phyloP scores from a whole-genome alignment of 1,139 yeast species.

The Scheffersomyces lignicola region DNA sequence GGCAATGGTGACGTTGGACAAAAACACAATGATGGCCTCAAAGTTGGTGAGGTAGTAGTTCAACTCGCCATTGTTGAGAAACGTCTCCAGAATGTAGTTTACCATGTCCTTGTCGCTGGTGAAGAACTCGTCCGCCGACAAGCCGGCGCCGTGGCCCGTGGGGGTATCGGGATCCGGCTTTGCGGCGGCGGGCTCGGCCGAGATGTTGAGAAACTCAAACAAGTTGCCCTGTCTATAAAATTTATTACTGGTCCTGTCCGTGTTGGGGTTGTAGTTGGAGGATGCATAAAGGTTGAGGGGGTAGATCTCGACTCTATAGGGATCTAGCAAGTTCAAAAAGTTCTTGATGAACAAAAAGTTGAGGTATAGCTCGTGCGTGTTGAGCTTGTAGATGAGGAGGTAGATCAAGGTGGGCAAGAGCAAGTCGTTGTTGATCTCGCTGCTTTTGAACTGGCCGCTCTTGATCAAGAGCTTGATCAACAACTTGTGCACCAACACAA shows the following conservation, averaged over 20 bases:
- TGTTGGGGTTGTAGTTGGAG: slow-evolving; percentile 17
- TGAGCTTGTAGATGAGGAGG: slow-evolving; percentile 28
- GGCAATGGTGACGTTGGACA: slow-evolving; percentile 36
- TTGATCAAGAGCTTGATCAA: slow-evolving; percentile 26
- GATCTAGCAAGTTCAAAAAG: slow-evolving; percentile 36
- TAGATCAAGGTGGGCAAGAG: slow-evolving; percentile 42
- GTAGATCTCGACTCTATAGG: slow-evolving; percentile 25
- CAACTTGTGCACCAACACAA: slow-evolving; percentile 34
- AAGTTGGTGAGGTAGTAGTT: slow-evolving; percentile 43
- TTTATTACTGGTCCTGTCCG: slow-evolving; percentile 12
- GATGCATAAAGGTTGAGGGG: slow-evolving; percentile 15
- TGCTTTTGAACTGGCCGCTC: slow-evolving; percentile 17
- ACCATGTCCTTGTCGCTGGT: slow-evolving; percentile 32
- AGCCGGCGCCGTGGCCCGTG: slow-evolving; percentile 9
- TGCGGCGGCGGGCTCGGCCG: slow-evolving; percentile 6
- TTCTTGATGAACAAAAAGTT: slow-evolving; percentile 40
- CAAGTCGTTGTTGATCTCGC: slow-evolving; percentile 38
- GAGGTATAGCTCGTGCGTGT: slow-evolving; percentile 31
- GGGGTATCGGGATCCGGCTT: slow-evolving; percentile 7
- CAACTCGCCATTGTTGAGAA: slow-evolving; percentile 40
- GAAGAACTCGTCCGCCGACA: slow-evolving; percentile 17
- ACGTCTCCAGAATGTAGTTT: slow-evolving; percentile 25
- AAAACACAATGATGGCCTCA: slow-evolving; percentile 42
- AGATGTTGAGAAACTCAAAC: slow-evolving; percentile 35
- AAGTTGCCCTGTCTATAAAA: slow-evolving; percentile 17